Percentiles rank a stretch among this genome's conserved stretches.
These are phyloP conservation scores for Aristolochia californica DNA, from an alignment of 164 flowering plant genomes.

Conservation along the genomic window DNA sequence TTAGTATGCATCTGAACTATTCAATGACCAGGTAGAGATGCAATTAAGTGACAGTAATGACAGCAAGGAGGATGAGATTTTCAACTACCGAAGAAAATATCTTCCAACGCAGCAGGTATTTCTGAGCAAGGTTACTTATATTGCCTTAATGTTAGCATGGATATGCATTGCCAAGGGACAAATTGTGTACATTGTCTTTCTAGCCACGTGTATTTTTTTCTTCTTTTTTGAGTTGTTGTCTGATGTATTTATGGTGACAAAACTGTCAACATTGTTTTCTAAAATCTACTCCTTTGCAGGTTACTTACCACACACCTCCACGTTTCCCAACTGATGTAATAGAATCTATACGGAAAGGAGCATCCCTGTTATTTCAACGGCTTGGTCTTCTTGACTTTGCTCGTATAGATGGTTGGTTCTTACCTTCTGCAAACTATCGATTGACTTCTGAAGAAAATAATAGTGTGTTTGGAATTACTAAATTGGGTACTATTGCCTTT, in stretches of 20 bases:
- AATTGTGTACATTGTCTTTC: not conserved
- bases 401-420: constrained; percentile 91
- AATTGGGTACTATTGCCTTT: constrained; percentile 51
- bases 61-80: constrained; percentile 65
- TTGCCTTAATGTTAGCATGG: too few species aligned
- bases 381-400: constrained; percentile 87
- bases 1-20: too few species aligned
- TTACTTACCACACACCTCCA: constrained; percentile 89
- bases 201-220: not conserved
- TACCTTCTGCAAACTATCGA: constrained; percentile 35
- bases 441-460: constrained; percentile 17
- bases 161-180: too few species aligned
- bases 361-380: constrained; percentile 50
- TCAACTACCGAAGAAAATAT: constrained; percentile 84
- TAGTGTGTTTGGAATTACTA: constrained; percentile 35
- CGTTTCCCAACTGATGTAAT: constrained; percentile 65
- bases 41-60: constrained; percentile 42
- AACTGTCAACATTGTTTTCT: not conserved
- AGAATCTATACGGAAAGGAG: constrained; percentile 53
- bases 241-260: not conserved
- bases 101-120: constrained; percentile 85
- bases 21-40: constrained; percentile 61
- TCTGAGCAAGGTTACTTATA: not conserved
- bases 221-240: not conserved
- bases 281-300: constrained; percentile 44